A percentile compares a stretch with the other conserved stretches of the same genome.
phyloP scores from a whole-genome alignment of 1,284 basidiomycete genomes.

The Apiotrichum veenhuisii region DNA sequence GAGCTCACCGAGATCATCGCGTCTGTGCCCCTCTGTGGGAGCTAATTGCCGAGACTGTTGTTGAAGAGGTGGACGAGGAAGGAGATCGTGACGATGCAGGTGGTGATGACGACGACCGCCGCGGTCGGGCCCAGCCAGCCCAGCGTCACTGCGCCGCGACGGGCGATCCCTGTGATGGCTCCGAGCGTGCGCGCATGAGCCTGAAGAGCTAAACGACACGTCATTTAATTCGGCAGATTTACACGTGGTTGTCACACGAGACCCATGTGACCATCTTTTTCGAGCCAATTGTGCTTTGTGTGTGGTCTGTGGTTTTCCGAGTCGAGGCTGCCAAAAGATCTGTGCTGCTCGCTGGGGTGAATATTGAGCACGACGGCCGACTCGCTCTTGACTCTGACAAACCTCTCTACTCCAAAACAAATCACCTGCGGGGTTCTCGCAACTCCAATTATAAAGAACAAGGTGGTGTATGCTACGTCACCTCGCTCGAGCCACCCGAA shows the following conservation, averaged over 20 bases:
- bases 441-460: slow-evolving; percentile 1
- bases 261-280: too few species aligned
- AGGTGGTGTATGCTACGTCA: slow-evolving; percentile 21
- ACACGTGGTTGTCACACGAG: too few species aligned
- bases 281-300: too few species aligned
- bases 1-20: slow-evolving; percentile 41
- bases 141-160: too few species aligned
- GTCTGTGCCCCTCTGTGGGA: neutral
- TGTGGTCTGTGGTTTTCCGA: neutral
- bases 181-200: too few species aligned
- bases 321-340: slow-evolving; percentile 2
- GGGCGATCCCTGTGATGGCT: too few species aligned
- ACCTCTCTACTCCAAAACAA: neutral
- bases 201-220: too few species aligned
- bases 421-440: neutral
- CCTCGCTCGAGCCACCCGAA: slow-evolving; percentile 9
- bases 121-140: too few species aligned
- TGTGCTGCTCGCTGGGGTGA: too few species aligned
- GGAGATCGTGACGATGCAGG: neutral
- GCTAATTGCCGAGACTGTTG: neutral
- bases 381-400: neutral
- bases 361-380: neutral
- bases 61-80: neutral
- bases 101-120: neutral
- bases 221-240: too few species aligned